Base-by-base conservation (phyloP, 1,284 basidiomycete species). In the Sporisorium sorghi region DNA sequence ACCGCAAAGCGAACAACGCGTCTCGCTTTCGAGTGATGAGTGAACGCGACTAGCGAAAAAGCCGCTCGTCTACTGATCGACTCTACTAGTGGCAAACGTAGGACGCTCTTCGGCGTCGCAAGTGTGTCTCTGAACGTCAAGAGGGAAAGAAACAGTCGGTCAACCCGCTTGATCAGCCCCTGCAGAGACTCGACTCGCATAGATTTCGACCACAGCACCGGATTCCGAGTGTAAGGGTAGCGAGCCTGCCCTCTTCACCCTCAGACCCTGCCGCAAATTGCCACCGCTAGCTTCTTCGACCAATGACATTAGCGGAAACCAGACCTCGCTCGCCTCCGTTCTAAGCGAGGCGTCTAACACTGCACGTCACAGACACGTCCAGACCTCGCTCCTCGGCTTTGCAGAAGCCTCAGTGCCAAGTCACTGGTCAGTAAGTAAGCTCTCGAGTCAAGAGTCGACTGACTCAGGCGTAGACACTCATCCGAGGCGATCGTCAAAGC, bases 341-440 rank as follows among this genome's bases (percentile, higher is more conserved):
- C n/a, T 39, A 54, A 30, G 35, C 56, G 62, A 65, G 50, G 50
- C 55, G 62, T 49, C 62, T 58, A 44, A 53, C 19, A 58, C 30
- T 17, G 55, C 56, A 48, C 61, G 61, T 47, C 61, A 57, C 44
- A 37, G 26, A 37, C 24, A 39, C 17, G 33, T 23, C 49, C 23
- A 11, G 35, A 12, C 35, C 26, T 40, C 8, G 49, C 24, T n/a
- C 23, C 23, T 28, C 23, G 35, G 19, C 48, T 37, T 37, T 24
- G 33, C 21, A 14, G 39, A 33, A 8, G 35, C 32, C 40, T 37
- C 35, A 51, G 6, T 19, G 23, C 46, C 46, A 47, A 2, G 1
- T 40, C 37, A n/a, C 1, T 37, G n/a, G n/a, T n/a, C n/a, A n/a
- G n/a, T n/a, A n/a, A n/a, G n/a, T n/a, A n/a, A n/a, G n/a, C n/a